These are phyloP conservation scores for Penicillium bovifimosum DNA, from an alignment of 495 filamentous ascomycete species.

Conservation along the genomic window DNA sequence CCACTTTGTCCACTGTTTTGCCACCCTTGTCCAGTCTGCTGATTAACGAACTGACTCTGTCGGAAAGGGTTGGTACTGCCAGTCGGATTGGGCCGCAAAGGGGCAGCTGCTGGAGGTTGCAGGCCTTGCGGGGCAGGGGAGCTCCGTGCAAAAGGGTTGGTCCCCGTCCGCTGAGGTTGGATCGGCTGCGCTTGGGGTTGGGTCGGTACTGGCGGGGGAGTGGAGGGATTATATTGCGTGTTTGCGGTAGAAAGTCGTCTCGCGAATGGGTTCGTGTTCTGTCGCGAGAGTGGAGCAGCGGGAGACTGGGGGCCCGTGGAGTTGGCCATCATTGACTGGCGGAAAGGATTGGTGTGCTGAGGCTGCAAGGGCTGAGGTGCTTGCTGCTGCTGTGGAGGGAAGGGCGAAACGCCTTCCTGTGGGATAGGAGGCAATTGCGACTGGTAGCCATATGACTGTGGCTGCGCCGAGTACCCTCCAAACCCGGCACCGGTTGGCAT, in stretches of 20 bases:
- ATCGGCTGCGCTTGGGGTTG: conserved; percentile 33
- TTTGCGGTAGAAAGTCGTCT: conserved; percentile 46
- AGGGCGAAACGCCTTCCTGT: conserved; percentile 54
- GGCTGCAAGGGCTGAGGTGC: conserved; percentile 35
- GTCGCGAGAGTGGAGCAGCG: conserved; percentile 46
- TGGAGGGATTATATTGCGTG: conserved; percentile 26
- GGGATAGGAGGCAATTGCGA: conserved; percentile 54
- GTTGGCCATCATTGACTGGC: conserved; percentile 72
- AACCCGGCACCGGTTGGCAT: conserved; percentile 79
- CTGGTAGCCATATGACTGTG: conserved; percentile 47
- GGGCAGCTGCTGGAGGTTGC: conserved; percentile 36
- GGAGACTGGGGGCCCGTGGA: conserved; percentile 39
- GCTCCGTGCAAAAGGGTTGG: conserved; percentile 49
- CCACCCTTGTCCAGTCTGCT: conserved; percentile 81
- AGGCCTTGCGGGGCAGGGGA: conserved; percentile 35
- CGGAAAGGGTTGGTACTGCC: conserved; percentile 95
- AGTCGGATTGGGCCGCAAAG: conserved; percentile 64
- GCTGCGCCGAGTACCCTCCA: conserved; percentile 73
- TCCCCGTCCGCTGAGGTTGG: conserved; percentile 43
- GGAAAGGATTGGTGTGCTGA: conserved; percentile 77
- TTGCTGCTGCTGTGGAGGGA: conserved; percentile 40
- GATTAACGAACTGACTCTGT: conserved; percentile 80
- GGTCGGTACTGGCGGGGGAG: conserved; percentile 33
- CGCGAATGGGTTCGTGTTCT: conserved; percentile 85
- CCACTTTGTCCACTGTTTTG: conserved; percentile 62